Evolutionary conservation across 805 yeast species (phyloP).

Genomic region (Isabelozyma pseudorhagii): DNA sequence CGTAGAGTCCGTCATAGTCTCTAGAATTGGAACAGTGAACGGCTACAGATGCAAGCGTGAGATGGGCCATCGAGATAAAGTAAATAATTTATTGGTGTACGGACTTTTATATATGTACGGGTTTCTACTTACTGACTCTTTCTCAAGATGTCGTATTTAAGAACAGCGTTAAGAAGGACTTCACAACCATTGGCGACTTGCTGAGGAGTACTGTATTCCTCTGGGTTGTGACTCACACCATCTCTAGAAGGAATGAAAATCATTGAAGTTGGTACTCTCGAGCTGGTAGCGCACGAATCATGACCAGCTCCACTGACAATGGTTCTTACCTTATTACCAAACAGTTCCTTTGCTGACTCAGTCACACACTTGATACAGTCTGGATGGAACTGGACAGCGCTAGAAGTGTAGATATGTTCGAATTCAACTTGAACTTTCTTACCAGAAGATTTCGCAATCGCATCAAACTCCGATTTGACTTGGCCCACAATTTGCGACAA

Average conservation of each 20-base stretch:
- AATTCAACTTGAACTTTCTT: constrained; percentile 34
- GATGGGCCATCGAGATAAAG: neutral
- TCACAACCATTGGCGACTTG: constrained; percentile 59
- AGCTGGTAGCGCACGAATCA: constrained; percentile 60
- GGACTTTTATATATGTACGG: neutral
- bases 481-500: constrained; percentile 36
- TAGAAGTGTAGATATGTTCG: constrained; percentile 46
- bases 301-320: constrained; percentile 74
- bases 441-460: constrained; percentile 28
- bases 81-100: neutral
- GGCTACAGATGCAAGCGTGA: neutral
- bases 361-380: constrained; percentile 49
- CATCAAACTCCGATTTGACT: constrained; percentile 32
- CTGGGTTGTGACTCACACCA: constrained; percentile 66
- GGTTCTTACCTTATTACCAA: constrained; percentile 41
- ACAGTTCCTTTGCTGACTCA: constrained; percentile 48
- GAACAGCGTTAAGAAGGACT: constrained; percentile 48
- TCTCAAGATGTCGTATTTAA: constrained; percentile 22
- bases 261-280: constrained; percentile 67
- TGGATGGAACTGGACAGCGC: constrained; percentile 58
- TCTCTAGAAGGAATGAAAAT: constrained; percentile 67
- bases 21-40: neutral
- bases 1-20: neutral
- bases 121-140: neutral
- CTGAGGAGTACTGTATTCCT: constrained; percentile 63